Conservation (phyloP, 2,329 filamentous ascomycete species). For the Clonostachys chloroleuca region DNA sequence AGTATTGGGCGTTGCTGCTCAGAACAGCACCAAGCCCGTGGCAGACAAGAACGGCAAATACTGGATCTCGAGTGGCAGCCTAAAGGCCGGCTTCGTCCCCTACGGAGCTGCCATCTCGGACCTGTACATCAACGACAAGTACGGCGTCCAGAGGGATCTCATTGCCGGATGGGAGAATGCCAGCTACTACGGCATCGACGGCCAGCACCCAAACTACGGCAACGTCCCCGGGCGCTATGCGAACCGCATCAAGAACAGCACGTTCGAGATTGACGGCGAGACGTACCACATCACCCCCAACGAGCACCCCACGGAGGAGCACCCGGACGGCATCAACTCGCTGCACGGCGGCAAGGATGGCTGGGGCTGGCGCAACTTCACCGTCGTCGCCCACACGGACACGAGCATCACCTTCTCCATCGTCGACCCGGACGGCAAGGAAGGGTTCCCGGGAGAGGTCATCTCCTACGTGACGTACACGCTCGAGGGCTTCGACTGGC, state of each 20-base stretch:
- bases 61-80: constrained; percentile 62
- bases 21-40: constrained; percentile 11
- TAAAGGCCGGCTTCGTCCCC: constrained; percentile 65
- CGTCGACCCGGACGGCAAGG: constrained; percentile 66
- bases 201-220: constrained; percentile 66
- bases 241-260: constrained; percentile 76
- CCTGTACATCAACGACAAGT: constrained; percentile 64
- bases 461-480: constrained; percentile 72
- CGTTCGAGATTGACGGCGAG: constrained; percentile 62
- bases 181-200: constrained; percentile 61
- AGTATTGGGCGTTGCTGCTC: constrained; percentile 3
- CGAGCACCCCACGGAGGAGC: constrained; percentile 49
- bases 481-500: constrained; percentile 61
- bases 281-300: constrained; percentile 58
- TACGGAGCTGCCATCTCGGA: constrained; percentile 73
- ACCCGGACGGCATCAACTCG: constrained; percentile 54
- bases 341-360: constrained; percentile 67
- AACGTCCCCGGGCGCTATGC: constrained; percentile 73
- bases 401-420: constrained; percentile 72
- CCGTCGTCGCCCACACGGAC: constrained; percentile 62
- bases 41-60: constrained; percentile 65
- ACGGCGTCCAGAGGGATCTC: constrained; percentile 65
- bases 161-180: constrained; percentile 75
- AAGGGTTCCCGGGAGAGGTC: constrained; percentile 78
- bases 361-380: constrained; percentile 78